Conservation (phyloP, 768 basidiomycete genomes). For the Rossbeevera mucosa region DNA sequence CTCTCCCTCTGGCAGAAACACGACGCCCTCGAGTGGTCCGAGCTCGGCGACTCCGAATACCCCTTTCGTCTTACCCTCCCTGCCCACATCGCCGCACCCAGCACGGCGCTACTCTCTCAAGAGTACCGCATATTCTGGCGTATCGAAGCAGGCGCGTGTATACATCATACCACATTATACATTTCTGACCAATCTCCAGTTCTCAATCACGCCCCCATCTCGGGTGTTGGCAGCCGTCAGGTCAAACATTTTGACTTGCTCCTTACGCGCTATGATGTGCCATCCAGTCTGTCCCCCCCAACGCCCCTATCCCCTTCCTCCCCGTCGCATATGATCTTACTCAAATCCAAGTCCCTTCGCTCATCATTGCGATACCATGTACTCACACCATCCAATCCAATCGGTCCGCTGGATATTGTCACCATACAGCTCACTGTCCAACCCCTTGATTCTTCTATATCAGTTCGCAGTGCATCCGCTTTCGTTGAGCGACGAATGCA, state of each 20-base stretch:
- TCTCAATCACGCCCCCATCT: conserved; percentile 60
- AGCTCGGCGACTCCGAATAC: conserved; percentile 60
- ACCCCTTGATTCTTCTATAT: conserved; percentile 53
- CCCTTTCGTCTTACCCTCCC: conserved; percentile 73
- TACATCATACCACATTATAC: conserved; percentile 12
- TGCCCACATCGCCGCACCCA: conserved; percentile 55
- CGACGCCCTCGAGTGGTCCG: conserved; percentile 50
- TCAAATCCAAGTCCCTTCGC: conserved; percentile 52
- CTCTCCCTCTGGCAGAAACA: conserved; percentile 67
- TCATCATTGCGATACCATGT: conserved; percentile 59
- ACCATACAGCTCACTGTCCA: conserved; percentile 59
- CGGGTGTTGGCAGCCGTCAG: conserved; percentile 64
- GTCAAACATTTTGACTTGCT: conserved; percentile 67
- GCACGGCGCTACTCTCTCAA: conserved; percentile 61
- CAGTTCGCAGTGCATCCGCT: conserved; percentile 59
- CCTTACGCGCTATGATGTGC: conserved; percentile 66
- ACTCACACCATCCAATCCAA: conserved; percentile 48
- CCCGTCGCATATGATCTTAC: conserved; percentile 36
- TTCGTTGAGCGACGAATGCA: conserved; percentile 70
- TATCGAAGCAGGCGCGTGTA: conserved; percentile 67
- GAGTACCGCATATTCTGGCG: conserved; percentile 81
- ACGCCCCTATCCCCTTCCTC: conserved; percentile 34
- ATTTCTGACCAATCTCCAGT: conserved; percentile 39
- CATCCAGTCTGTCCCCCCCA: conserved; percentile 35
- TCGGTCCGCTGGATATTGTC: conserved; percentile 71